Base-by-base conservation (phyloP, 257 asterid species). In the Salvia miltiorrhiza region DNA sequence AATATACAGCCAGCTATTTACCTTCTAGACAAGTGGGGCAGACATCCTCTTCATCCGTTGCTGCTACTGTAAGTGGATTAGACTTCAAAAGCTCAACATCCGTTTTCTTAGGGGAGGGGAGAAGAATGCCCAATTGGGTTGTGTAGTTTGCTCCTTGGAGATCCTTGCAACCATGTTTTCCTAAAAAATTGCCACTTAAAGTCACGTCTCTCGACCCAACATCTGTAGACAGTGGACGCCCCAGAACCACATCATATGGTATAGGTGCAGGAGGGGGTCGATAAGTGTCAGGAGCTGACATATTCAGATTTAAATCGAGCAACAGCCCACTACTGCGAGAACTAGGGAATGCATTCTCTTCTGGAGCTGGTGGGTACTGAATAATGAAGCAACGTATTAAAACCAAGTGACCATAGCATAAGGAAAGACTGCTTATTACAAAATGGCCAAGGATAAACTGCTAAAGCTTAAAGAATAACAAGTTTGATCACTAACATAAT, bases 1-100 rank as follows among this genome's bases (percentile, higher is more conserved):
- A 30, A 13, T 6, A 55, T 16, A 23, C 10, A 30, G 47, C 26
- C 17, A 35, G 44, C 30, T 20, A 59, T 45, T 77, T 59, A 90
- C 97, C 96, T 80, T 90, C 95, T 50, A 90, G 90, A 75, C 97
- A 90, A 56, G 94, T 88, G 49, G 97, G 94, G 75, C 97, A 88
- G 75, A 64, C 76, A 79, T 90, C 96, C 75, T 72, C 84, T 63
- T 88, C 96, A 44, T 85, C 89, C 30, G 63, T 47, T 12, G 67
- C 32, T 33, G 84, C 69, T 65, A 59, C 55, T 45, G 74, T 64
- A 21, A 60, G 28, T 43, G 73, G 71, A 28, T 63, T 73, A 26
- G 88, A 40, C 73, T 82, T 87, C 63, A 65, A 30, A 75, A 64
- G 74, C 65, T 82, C 92, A 33, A 68, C 8, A 9, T 69, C 83